These are phyloP conservation scores for Lactarius evosmus DNA, from an alignment of 768 basidiomycete genomes.

Conservation along the genomic window DNA sequence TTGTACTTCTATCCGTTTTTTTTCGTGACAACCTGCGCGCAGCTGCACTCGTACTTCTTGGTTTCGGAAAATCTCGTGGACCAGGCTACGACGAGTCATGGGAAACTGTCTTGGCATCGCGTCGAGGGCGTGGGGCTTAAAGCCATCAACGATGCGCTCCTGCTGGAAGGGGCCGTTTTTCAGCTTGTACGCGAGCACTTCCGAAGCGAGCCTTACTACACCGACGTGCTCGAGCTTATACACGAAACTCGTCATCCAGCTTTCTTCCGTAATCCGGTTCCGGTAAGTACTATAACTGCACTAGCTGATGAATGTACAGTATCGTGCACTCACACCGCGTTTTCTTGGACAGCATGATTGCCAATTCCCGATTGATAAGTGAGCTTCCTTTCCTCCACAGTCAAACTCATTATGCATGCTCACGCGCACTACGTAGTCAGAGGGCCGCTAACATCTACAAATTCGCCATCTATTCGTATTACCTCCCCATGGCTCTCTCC, in stretches of 20 bases:
- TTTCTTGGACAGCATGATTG: slow-evolving; percentile 26
- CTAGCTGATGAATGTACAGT: not conserved
- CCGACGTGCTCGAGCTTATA: slow-evolving; percentile 88
- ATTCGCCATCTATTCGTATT: slow-evolving; percentile 97
- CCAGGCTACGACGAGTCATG: slow-evolving; percentile 81
- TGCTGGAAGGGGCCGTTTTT: slow-evolving; percentile 94
- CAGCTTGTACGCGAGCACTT: slow-evolving; percentile 85
- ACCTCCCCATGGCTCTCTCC: slow-evolving; percentile 94
- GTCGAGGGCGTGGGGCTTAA: slow-evolving; percentile 67
- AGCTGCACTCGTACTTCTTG: slow-evolving; percentile 97
- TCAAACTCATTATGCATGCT: not conserved
- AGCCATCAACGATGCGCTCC: slow-evolving; percentile 94
- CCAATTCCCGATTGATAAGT: slow-evolving; percentile 89
- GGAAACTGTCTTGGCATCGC: slow-evolving; percentile 93
- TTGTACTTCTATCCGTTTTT: not conserved
- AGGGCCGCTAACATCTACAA: slow-evolving; percentile 93
- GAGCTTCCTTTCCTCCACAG: slow-evolving; percentile 26
- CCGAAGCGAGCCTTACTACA: slow-evolving; percentile 74
- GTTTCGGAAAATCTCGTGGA: slow-evolving; percentile 99
- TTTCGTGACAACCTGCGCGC: slow-evolving; percentile 6
- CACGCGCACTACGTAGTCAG: slow-evolving; percentile 50
- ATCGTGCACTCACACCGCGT: not conserved
- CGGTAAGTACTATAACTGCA: not conserved
- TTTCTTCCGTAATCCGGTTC: slow-evolving; percentile 21
- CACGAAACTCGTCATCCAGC: slow-evolving; percentile 56